Evolutionary conservation across 371 early-diverging fungal species (phyloP), one percentile per base, ranked within the genome.

Genomic region (Homolaphlyctis polyrhiza): DNA sequence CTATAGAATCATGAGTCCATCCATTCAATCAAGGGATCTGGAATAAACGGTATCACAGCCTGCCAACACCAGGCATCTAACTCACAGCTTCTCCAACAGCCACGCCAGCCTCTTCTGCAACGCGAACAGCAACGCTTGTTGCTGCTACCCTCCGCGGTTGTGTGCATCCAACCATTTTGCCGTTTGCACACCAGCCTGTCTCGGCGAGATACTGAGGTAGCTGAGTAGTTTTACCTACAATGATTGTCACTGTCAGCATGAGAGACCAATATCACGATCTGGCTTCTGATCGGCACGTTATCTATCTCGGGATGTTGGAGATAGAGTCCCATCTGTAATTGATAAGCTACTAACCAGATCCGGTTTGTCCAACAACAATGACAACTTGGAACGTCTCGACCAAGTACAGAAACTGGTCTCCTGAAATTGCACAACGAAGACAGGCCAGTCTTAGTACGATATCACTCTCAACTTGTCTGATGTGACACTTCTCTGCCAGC

Each of bases 121-220:
- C 97, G 70, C 98, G 88, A 63, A 90, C 88, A 8, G 98, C 97
- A 27, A 99, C 97, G 18, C 92, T 91, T 86, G 96, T 96, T 16
- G 99, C 98, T 2, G 99, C 99, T 4, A 99, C 95, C 73, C 99
- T 89, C 62, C 99, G 88, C 30, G 99, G 99, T 75, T 99, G 52
- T 14, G 39, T 35, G 80, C 99, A 95, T 27, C 92, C 97, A 63
- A 99, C 88, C 67, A 91, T 87, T 89, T 91, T 66, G 79, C 84
- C 13, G 76, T 80, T 57, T 83, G 86, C 77, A 87, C 94, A 25
- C 96, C 96, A 68, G 85, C 77, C 77, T 0, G 72, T 91, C 73
- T 98, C 99, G 66, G 91, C 87, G 18, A 99, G 81, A 77, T 96
- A 99, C 68, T 99, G 98, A 2, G 99, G 95, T 65, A 99, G 82